Evolutionary conservation across 2,329 filamentous ascomycete species (phyloP), one percentile per base, ranked within the genome.

Genomic region (Aotearoamyces nothofagi): DNA sequence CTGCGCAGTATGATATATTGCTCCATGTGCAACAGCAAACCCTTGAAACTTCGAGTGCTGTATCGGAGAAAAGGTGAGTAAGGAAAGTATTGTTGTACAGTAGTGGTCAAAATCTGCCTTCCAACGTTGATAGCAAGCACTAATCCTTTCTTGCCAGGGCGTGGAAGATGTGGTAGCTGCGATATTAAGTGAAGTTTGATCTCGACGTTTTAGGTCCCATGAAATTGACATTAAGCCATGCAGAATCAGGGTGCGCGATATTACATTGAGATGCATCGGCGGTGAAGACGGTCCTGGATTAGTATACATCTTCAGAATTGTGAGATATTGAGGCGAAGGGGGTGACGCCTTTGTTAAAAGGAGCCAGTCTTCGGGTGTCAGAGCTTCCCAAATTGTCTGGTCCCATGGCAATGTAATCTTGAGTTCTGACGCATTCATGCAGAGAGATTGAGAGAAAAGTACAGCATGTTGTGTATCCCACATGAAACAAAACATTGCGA

Each of bases 391-490:
- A 0, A 63, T 39, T 0, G 53, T 44, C 27, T 68, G 56, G 22
- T 60, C 55, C 39, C 66, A 73, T 0, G 69, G 70, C 3, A 75
- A 45, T 2, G 58, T 55, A 0, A 68, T 58, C 1, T 66, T 59
- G 1, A 77, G 55, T 39, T 75, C 69, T 27, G 74, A 74, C 0
- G 69, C 66, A 1, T 67, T 74, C 69, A 75, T 75, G 47, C 69
- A 75, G 0, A 76, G 56, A 4, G 66, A 71, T 41, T 75, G 69
- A n/a, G 66, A 73, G 44, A 75, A 75, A 0, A 75, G 53, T 0
- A 74, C 66, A 0, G 69, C 69, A 34, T 75, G 69, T 31, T 75
- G 69, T 0, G 67, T 71, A 38, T 75, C 70, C 70, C 69, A 75
- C 54, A 75, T 66, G 43, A 76, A 77, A 41, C 68, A 75, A 4